phyloP scores from a whole-genome alignment of 75 land plant species.

The Cryptomeria japonica region DNA sequence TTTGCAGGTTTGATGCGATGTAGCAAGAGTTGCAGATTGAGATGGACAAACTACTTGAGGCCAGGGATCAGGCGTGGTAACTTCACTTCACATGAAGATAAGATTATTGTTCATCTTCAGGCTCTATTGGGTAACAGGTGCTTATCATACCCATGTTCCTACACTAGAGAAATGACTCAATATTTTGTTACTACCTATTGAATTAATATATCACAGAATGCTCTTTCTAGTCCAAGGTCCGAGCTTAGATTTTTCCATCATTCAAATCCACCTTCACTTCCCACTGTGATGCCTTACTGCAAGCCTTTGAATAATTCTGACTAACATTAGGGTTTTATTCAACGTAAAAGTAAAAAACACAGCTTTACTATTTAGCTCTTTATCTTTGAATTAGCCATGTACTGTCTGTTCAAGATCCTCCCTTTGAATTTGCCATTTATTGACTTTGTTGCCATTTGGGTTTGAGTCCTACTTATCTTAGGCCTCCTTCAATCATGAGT shows the following conservation, averaged over 20 bases:
- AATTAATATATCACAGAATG: neutral
- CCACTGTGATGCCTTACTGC: too few relatives aligned
- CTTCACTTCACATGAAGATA: constrained; percentile 65
- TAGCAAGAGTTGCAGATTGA: constrained; percentile 68
- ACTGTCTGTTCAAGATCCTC: too few relatives aligned
- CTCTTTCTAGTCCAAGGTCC: neutral
- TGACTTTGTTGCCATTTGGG: neutral
- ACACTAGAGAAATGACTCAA: neutral
- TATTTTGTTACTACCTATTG: too few relatives aligned
- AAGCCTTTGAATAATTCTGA: too few relatives aligned
- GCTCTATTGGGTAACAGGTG: constrained; percentile 63
- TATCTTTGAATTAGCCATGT: too few relatives aligned
- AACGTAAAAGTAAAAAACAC: too few relatives aligned
- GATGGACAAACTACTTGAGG: constrained; percentile 71
- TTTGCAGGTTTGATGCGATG: constrained; percentile 51
- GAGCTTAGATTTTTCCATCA: too few relatives aligned
- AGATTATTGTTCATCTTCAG: constrained; percentile 63
- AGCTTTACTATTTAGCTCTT: too few relatives aligned
- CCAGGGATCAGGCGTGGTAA: constrained; percentile 70
- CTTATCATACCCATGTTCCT: constrained; percentile 9
- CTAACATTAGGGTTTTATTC: too few relatives aligned
- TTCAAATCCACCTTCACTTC: too few relatives aligned
- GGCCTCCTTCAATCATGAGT: neutral
- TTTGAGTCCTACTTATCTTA: neutral
- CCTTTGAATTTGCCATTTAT: too few relatives aligned